Evolutionary conservation across 2,329 filamentous ascomycete genomes (phyloP), one percentile per base, ranked within the genome.

Genomic region (Fusarium annulatum): DNA sequence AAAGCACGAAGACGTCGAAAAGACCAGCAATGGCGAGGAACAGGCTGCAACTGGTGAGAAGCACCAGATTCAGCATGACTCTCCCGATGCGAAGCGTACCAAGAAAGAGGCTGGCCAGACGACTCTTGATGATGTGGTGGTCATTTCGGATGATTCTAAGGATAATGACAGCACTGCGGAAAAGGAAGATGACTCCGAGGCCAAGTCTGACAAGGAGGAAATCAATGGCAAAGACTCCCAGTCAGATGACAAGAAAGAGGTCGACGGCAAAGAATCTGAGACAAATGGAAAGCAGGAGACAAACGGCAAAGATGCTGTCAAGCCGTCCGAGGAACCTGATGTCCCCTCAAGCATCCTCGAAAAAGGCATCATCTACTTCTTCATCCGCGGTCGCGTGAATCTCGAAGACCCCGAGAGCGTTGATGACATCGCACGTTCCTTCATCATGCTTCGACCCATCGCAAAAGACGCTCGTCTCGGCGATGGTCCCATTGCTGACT

Each of bases 331-430:
- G 53, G 82, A 80, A 33, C 56, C 65, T 8, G 55, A 77, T 21
- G 75, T 85, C 2, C 84, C 86, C 1, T 85, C 87, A 1, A 87
- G 77, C 56, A 90, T 97, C 30, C 86, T 97, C 5, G 95, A 98
- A 79, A 97, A 96, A 78, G 95, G 95, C 7, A 88, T 96, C 76
- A 91, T 97, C 75, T 97, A 97, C 85, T 97, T 97, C 87, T 97
- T 97, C 85, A 92, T 93, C 77, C 91, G 95, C 23, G 90, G 91
- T 12, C 91, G 94, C 18, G 93, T 97, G 42, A 89, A 90, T 57
- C 87, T 93, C 33, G 89, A 94, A 9, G 87, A 93, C 11, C 91
- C 94, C 0, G 87, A 91, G 23, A 87, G 88, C 51, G 86, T 96
- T 2, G 83, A 88, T 45, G 94, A 97, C 59, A 88, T 97, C 55